Conservation (phyloP, 345 rosid genomes). For the Theobroma cacao region DNA sequence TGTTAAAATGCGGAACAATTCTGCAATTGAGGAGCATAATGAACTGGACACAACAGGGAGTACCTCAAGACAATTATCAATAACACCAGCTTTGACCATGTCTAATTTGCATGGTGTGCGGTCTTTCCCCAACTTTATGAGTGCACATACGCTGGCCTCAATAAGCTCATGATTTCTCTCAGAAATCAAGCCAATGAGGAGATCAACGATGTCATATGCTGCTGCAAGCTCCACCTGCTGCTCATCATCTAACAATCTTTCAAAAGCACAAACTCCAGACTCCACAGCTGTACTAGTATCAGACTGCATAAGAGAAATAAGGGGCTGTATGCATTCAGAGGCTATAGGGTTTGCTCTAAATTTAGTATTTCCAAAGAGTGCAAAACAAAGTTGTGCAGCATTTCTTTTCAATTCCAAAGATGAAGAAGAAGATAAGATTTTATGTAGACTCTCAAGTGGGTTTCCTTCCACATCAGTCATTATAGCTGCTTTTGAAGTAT, state of each 20-base stretch:
- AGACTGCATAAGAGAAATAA: constrained; percentile 63
- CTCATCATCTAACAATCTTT: constrained; percentile 69
- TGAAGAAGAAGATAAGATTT: constrained; percentile 58
- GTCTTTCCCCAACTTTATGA: constrained; percentile 88
- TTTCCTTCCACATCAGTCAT: constrained; percentile 60
- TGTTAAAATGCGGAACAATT: constrained; percentile 81
- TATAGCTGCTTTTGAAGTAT: constrained; percentile 42
- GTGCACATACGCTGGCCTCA: constrained; percentile 70
- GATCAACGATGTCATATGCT: constrained; percentile 48
- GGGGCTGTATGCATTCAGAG: constrained; percentile 58
- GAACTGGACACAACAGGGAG: constrained; percentile 70
- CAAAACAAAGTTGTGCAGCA: constrained; percentile 70
- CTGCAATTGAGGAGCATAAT: constrained; percentile 70
- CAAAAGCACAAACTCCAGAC: constrained; percentile 72
- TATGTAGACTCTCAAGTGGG: constrained; percentile 56
- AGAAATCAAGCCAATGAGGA: constrained; percentile 64
- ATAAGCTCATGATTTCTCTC: constrained; percentile 58
- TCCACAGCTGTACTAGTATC: constrained; percentile 43
- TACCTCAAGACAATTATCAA: constrained; percentile 69
- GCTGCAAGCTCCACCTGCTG: constrained; percentile 66
- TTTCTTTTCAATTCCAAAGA: constrained; percentile 67
- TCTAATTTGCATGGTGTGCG: constrained; percentile 59
- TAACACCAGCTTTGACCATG: constrained; percentile 79
- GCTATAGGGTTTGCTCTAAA: constrained; percentile 54
- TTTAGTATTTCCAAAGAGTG: constrained; percentile 54